Evolutionary conservation across 2,329 filamentous ascomycete species (phyloP).

Genomic region (Paecilomyces dactylethromorphus): DNA sequence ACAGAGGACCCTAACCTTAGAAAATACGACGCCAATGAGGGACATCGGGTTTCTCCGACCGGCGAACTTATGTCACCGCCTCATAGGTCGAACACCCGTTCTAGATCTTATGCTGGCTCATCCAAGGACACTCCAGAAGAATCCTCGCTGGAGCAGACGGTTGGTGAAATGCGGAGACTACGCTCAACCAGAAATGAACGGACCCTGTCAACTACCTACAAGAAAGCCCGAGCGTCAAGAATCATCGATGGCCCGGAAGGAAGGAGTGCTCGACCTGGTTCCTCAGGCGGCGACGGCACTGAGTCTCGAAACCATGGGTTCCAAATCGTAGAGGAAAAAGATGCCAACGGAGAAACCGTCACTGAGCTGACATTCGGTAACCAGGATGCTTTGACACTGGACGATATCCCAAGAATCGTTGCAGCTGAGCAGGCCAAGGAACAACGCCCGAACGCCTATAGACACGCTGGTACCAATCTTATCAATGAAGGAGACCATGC

Average conservation of each 20-base stretch:
- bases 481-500: constrained; percentile 52
- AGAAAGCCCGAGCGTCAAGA: constrained; percentile 80
- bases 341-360: constrained; percentile 60
- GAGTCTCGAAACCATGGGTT: constrained; percentile 54
- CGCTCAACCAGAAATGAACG: constrained; percentile 92
- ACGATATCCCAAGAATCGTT: constrained; percentile 93
- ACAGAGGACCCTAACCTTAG: constrained; percentile 63
- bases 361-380: constrained; percentile 82
- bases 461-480: constrained; percentile 67
- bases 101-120: constrained; percentile 65
- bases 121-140: constrained; percentile 50
- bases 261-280: constrained; percentile 60
- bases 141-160: constrained; percentile 84
- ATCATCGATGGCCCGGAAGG: constrained; percentile 86
- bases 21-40: constrained; percentile 61
- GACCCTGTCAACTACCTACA: constrained; percentile 85
- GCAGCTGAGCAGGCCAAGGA: constrained; percentile 93
- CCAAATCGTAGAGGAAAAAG: constrained; percentile 74
- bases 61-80: constrained; percentile 43
- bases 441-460: constrained; percentile 73
- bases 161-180: constrained; percentile 87
- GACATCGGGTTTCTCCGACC: constrained; percentile 48
- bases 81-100: constrained; percentile 60
- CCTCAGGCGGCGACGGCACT: constrained; percentile 55
- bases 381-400: constrained; percentile 84